Evolutionary conservation across 257 asterid genomes (phyloP), one percentile per base, ranked within the genome.

Genomic region (Striga asiatica): DNA sequence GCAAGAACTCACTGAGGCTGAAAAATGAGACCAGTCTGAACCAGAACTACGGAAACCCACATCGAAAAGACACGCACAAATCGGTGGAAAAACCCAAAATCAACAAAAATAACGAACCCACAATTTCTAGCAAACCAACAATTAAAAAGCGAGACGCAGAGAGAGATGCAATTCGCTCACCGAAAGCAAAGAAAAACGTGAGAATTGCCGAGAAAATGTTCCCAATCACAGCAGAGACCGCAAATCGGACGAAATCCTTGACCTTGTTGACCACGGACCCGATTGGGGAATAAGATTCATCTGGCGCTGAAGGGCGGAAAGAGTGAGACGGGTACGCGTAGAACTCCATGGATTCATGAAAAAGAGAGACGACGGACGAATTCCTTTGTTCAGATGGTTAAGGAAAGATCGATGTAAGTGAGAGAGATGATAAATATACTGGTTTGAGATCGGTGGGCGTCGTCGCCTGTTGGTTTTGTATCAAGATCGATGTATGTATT

Each of bases 131-230:
- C 22, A 21, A 54, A 20, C 12, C 6, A 34, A 47, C 6, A 25
- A 23, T 51, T 20, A 12, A 50, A 29, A 65, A 17, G 24, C 6
- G 25, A 7, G 5, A 22, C n/a, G 19, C 6, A 11, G 13, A 1
- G 34, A 13, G 8, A 25, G 54, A 25, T 16, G 29, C 17, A 16
- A 66, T 24, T 12, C 10, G 58, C 83, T 61, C 43, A 91, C 98
- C 91, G 57, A 81, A 65, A 29, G 98, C 97, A 62, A 87, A 87
- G 93, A 87, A 80, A 61, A 91, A 87, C 37, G 97, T 91, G 66
- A 87, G 79, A 68, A 91, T 76, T 18, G 94, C 94, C 17, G 97
- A 87, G 73, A 87, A 80, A 53, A 91, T 83, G 75, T 82, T 87
- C 46, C 95, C 97, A 35, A 87, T 53, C 25, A 87, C 62, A 2